These are phyloP conservation scores for Trypanosoma cruzi DNA, from an alignment of 208 protist species.

Conservation along the genomic window DNA sequence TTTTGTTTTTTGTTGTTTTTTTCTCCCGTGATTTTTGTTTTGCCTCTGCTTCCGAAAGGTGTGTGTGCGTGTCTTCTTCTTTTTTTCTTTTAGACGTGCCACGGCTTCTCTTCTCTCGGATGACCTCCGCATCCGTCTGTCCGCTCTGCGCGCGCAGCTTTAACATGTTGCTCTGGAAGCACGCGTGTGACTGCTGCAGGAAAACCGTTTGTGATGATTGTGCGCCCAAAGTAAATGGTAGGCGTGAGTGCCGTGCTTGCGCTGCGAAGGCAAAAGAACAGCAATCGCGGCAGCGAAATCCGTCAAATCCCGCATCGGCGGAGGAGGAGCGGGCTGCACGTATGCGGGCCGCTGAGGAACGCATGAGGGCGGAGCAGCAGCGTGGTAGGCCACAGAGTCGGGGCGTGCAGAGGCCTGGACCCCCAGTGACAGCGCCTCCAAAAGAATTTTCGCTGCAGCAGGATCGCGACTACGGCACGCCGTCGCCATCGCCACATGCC, in stretches of 20 bases:
- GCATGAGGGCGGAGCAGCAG: constrained; percentile 36
- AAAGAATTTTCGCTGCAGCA: background rate
- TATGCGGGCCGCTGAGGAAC: constrained; percentile 39
- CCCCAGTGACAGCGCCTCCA: background rate
- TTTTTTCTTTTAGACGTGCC: background rate
- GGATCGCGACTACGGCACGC: background rate
- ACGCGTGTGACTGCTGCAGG: constrained; percentile 53
- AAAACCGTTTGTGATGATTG: constrained; percentile 70
- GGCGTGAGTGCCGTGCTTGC: constrained; percentile 26
- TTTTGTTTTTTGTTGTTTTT: too few relatives aligned
- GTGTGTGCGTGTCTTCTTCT: background rate
- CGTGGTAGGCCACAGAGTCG: constrained; percentile 20
- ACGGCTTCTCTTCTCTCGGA: background rate
- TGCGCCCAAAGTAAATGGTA: constrained; percentile 29
- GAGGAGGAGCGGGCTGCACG: constrained; percentile 40
- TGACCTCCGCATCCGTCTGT: constrained; percentile 32
- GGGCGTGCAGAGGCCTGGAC: background rate
- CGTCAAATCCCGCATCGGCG: constrained; percentile 20
- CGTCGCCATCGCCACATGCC: background rate
- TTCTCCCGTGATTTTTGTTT: background rate
- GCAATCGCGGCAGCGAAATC: background rate
- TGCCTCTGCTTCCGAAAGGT: background rate
- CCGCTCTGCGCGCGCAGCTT: constrained; percentile 50
- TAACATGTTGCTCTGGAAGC: constrained; percentile 45
- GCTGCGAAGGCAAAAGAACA: constrained; percentile 10